phyloP scores from a whole-genome alignment of 345 rosid genomes.

The Melastoma malabathricum region DNA sequence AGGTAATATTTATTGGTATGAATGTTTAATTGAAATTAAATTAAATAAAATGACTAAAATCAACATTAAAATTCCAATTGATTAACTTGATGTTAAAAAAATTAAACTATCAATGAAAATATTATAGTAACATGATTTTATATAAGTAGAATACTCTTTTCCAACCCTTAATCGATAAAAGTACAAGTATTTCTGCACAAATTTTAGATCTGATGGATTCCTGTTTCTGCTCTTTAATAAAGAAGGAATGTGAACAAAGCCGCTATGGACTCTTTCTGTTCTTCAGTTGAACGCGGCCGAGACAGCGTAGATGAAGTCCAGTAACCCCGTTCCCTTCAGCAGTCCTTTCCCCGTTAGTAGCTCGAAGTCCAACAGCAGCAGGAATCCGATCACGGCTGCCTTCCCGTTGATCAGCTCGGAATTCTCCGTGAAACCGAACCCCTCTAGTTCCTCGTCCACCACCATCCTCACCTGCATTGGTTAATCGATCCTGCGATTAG shows the following conservation, averaged over 20 bases:
- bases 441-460: constrained; percentile 52
- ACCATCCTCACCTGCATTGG: constrained; percentile 74
- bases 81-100: too few species aligned
- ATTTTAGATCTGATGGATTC: too few species aligned
- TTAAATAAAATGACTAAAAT: too few species aligned
- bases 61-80: too few species aligned
- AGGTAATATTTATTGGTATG: too few species aligned
- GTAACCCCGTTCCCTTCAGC: constrained; percentile 83
- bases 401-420: constrained; percentile 83
- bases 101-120: too few species aligned
- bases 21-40: too few species aligned
- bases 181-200: too few species aligned
- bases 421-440: constrained; percentile 71
- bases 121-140: too few species aligned
- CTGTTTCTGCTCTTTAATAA: too few species aligned
- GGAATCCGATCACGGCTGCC: constrained; percentile 84
- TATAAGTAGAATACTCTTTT: too few species aligned
- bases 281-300: constrained; percentile 59
- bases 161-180: too few species aligned
- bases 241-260: not conserved
- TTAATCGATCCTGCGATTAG: not conserved
- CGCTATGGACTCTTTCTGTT: constrained; percentile 19
- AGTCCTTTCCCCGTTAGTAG: constrained; percentile 88
- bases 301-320: constrained; percentile 67
- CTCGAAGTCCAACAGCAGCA: constrained; percentile 76